Evolutionary conservation across 2,329 filamentous ascomycete species (phyloP).

Genomic region (Ophiostoma ips): DNA sequence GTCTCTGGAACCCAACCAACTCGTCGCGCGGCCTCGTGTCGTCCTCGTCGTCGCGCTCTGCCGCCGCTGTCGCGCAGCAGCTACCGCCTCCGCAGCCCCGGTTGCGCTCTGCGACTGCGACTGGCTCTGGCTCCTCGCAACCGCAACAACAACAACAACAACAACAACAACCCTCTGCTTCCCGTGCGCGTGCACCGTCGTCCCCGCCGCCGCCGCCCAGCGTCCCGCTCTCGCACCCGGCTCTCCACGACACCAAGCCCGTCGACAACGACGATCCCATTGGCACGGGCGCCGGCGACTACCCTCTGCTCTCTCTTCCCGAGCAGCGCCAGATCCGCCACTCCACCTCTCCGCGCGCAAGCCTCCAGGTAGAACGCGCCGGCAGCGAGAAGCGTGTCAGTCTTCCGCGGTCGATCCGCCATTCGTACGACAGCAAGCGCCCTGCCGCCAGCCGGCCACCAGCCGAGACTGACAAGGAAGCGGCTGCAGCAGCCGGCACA

Average conservation of each 20-base stretch:
- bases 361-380: constrained; percentile 35
- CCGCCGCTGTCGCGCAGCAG: background rate
- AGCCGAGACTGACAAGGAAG: constrained; percentile 5
- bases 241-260: constrained; percentile 20
- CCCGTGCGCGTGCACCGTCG: constrained; percentile 34
- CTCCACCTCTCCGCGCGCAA: constrained; percentile 30
- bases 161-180: background rate
- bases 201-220: constrained; percentile 40
- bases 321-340: constrained; percentile 35
- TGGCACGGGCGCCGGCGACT: constrained; percentile 29
- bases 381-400: constrained; percentile 36
- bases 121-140: background rate
- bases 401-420: constrained; percentile 38
- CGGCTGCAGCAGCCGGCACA: background rate
- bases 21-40: constrained; percentile 29
- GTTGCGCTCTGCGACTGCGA: too few species aligned
- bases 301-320: constrained; percentile 36
- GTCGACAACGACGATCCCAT: constrained; percentile 24
- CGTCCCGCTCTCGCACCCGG: constrained; percentile 34
- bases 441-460: constrained; percentile 7
- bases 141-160: background rate
- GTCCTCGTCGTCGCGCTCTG: constrained; percentile 9
- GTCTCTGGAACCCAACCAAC: constrained; percentile 48
- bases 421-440: constrained; percentile 38
- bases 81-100: too few species aligned